These are phyloP conservation scores for Anisodus tanguticus DNA, from an alignment of 257 asterid genomes.

Conservation along the genomic window DNA sequence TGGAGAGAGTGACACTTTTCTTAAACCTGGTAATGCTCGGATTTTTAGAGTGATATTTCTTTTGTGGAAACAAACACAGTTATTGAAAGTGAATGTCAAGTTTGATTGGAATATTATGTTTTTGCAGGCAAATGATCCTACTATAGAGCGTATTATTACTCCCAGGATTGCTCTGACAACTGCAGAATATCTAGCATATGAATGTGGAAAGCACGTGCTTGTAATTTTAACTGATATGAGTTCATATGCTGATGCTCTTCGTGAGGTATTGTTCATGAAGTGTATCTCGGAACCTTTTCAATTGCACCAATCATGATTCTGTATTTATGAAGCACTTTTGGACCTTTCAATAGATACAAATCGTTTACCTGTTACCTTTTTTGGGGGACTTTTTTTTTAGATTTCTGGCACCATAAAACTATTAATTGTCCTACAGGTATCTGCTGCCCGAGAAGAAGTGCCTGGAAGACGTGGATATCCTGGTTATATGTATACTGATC, in stretches of 20 bases:
- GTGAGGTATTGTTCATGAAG: constrained; percentile 69
- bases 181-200: constrained; percentile 95
- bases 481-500: constrained; percentile 96
- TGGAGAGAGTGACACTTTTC: constrained; percentile 99
- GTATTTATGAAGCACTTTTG: background rate
- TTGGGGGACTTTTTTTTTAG: background rate
- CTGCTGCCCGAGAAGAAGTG: constrained; percentile 99
- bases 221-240: constrained; percentile 99
- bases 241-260: constrained; percentile 99
- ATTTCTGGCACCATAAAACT: constrained; percentile 29
- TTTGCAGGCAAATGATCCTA: constrained; percentile 94
- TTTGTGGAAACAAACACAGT: constrained; percentile 20
- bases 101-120: constrained; percentile 22
- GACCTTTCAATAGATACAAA: background rate
- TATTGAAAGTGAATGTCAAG: constrained; percentile 15
- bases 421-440: constrained; percentile 57
- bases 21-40: constrained; percentile 70
- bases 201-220: constrained; percentile 98
- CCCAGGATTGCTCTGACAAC: constrained; percentile 98
- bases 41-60: constrained; percentile 2
- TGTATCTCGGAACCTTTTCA: constrained; percentile 2
- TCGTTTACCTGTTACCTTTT: background rate
- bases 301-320: background rate
- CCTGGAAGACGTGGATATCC: constrained; percentile 98
- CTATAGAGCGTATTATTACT: constrained; percentile 94